Percentiles rank a stretch among this genome's conserved stretches.
phyloP scores from a whole-genome alignment of 495 filamentous ascomycete genomes.

The Astrothelium subdiscretum region DNA sequence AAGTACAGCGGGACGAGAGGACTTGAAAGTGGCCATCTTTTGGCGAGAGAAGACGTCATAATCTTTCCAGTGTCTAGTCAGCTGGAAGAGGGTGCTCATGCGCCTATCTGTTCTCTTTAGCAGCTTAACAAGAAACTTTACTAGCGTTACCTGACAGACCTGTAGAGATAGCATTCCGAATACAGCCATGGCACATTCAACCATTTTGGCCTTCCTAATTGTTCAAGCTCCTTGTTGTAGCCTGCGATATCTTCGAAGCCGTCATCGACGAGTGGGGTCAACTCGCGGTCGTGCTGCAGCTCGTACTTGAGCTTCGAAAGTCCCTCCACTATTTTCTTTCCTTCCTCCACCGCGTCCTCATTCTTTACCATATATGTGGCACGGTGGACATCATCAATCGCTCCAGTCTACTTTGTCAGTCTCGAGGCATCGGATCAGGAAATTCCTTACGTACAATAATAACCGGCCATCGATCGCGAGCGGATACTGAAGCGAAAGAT shows the following conservation, averaged over 20 bases:
- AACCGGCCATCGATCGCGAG: conserved; percentile 78
- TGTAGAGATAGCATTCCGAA: conserved; percentile 89
- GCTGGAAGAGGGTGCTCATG: conserved; percentile 60
- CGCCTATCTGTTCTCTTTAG: conserved; percentile 42
- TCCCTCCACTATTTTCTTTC: conserved; percentile 71
- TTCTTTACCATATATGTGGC: conserved; percentile 51
- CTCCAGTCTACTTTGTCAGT: conserved; percentile 56
- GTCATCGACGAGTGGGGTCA: conserved; percentile 75
- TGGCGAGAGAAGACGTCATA: conserved; percentile 89
- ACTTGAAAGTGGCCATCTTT: conserved; percentile 87
- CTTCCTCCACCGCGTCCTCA: conserved; percentile 57
- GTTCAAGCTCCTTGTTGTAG: conserved; percentile 78
- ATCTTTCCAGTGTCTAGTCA: conserved; percentile 73
- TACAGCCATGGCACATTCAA: conserved; percentile 78
- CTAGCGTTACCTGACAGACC: conserved; percentile 30
- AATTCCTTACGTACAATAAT: conserved; percentile 55
- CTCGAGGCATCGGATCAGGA: neutral
- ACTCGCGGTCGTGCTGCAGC: conserved; percentile 73
- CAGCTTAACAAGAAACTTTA: neutral
- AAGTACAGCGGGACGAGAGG: conserved; percentile 80
- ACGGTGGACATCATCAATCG: conserved; percentile 86
- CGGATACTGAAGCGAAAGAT: conserved; percentile 79
- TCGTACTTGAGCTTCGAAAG: conserved; percentile 87
- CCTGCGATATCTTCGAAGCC: conserved; percentile 61
- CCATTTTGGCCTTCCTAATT: conserved; percentile 67